Evolutionary conservation across 805 yeast species (phyloP), one percentile per base, ranked within the genome.

Genomic region (Cyberlindnera maritima): DNA sequence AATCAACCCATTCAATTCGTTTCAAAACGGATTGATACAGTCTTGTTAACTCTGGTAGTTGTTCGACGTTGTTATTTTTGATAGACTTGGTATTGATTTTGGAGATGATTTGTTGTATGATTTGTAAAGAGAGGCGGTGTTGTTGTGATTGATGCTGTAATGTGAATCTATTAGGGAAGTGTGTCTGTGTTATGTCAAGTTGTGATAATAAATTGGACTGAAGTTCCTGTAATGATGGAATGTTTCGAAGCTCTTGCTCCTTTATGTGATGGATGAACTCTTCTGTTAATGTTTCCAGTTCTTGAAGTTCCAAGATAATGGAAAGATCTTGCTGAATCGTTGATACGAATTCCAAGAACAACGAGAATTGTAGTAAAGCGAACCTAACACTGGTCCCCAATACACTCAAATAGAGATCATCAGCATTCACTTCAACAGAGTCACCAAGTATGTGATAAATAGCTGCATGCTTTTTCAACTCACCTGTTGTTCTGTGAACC

Each of bases 201-300:
- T 38, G 41, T 2, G 26, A 20, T 4, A 21, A 15, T 6, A 43
- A 37, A 9, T 12, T 17, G 2, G 5, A 14, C 15, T 21, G 11
- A 8, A 43, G 2, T 2, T 36, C 46, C 1, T 37, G 19, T 10
- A 46, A 17, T 33, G 38, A 21, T 4, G 53, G 50, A 7, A 46
- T 4, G n/a, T 33, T 31, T 25, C 44, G 40, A 11, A 42, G 45
- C 11, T 49, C 50, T 25, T 48, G 46, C 23, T 54, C 57, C 18
- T 47, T 46, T 19, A 49, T 35, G 25, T 32, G 44, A 33, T 49
- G 55, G 10, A 47, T 20, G 26, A 31, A 17, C 10, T 38, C 44
- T 15, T 40, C 42, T 7, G 48, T 36, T 5, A 36, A 3, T 2
- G 41, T 32, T 12, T 39, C 40, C 11, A 52, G 23, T 4, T 37